Evolutionary conservation across 129 eudicot genomes (phyloP).

Genomic region (Tagetes patula): DNA sequence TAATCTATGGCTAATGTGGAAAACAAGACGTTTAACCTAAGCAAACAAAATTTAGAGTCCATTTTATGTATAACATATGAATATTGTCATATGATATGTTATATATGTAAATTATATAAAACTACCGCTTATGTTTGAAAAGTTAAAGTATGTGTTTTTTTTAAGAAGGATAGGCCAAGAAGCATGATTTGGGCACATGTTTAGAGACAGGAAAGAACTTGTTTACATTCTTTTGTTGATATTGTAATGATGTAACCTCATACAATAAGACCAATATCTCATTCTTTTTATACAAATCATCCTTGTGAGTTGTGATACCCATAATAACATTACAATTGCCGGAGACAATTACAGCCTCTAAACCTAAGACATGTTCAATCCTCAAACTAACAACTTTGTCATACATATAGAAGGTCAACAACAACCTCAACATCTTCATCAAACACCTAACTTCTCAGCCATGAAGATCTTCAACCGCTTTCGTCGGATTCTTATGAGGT

Average conservation of each 20-base stretch:
- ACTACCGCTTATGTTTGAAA: neutral
- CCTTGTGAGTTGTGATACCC: slow-evolving; percentile 34
- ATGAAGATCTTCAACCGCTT: slow-evolving; percentile 67
- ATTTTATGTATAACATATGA: neutral
- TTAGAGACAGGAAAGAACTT: slow-evolving; percentile 48
- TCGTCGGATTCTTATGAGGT: slow-evolving; percentile 54
- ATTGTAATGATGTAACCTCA: slow-evolving; percentile 35
- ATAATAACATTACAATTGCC: slow-evolving; percentile 60
- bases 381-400: slow-evolving; percentile 35
- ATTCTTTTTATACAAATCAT: slow-evolving; percentile 41
- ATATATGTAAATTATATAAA: neutral
- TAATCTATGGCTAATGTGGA: too few species aligned
- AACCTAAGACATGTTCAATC: slow-evolving; percentile 34
- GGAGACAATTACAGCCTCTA: slow-evolving; percentile 40
- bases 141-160: slow-evolving; percentile 25
- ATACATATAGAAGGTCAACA: slow-evolving; percentile 36
- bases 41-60: neutral
- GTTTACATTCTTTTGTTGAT: slow-evolving; percentile 40
- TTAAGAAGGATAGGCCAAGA: slow-evolving; percentile 37
- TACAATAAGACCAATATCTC: slow-evolving; percentile 27
- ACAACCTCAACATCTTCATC: slow-evolving; percentile 17
- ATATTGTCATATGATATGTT: neutral
- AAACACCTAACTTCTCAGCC: slow-evolving; percentile 37
- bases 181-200: slow-evolving; percentile 71
- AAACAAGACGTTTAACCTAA: neutral